Evolutionary conservation across 2,329 filamentous ascomycete genomes (phyloP).

Genomic region (Colletotrichum eremochloae): DNA sequence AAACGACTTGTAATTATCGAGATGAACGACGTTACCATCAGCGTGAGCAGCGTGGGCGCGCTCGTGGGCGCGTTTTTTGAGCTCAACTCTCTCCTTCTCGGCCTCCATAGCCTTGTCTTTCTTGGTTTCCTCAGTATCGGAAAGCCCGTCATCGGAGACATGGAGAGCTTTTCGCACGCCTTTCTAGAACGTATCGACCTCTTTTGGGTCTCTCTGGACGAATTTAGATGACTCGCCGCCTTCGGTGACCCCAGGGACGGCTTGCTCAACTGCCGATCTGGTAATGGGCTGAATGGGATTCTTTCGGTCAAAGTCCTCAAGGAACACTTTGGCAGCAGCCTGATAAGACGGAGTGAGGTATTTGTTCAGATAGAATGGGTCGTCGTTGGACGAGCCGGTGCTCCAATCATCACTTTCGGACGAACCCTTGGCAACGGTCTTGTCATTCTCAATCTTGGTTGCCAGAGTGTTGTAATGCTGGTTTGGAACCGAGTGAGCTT

Average conservation of each 20-base stretch:
- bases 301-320: constrained; percentile 1
- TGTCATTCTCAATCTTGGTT: not conserved
- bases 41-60: constrained; percentile 33
- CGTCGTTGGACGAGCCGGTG: constrained; percentile 9
- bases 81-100: constrained; percentile 1
- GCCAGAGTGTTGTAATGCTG: not conserved
- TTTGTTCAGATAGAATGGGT: constrained; percentile 19
- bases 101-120: not conserved
- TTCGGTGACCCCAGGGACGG: not conserved
- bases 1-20: constrained; percentile 21
- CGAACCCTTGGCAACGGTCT: not conserved
- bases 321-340: constrained; percentile 10
- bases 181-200: constrained; percentile 51
- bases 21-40: constrained; percentile 1
- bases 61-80: constrained; percentile 24
- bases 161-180: constrained; percentile 49
- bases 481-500: not conserved
- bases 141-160: constrained; percentile 50
- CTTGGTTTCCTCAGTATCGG: constrained; percentile 13
- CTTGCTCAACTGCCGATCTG: not conserved
- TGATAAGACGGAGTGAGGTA: constrained; percentile 17
- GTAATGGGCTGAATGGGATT: not conserved
- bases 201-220: constrained; percentile 42
- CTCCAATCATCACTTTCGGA: constrained; percentile 12
- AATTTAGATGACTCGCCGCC: constrained; percentile 9